Evolutionary conservation across 129 eudicot species (phyloP), one percentile per base, ranked within the genome.

Genomic region (Flaveria trinervia): DNA sequence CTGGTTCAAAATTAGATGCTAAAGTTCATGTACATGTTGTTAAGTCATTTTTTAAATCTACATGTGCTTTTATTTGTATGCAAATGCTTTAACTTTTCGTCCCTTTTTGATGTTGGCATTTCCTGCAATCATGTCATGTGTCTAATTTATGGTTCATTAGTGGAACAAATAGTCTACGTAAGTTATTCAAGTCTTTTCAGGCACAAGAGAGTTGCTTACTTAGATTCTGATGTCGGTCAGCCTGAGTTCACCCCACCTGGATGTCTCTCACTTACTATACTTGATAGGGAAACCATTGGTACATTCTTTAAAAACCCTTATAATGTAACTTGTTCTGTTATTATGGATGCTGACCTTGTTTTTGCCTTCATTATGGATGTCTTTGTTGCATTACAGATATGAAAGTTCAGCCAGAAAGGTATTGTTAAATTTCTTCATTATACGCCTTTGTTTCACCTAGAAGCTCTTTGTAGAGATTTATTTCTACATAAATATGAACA

Each of bases 211-310:
- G 96, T 94, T 51, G 99, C 97, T 75, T 94, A 84, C 71, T 77
- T 94, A 79, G 99, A 94, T 80, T 89, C 97, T n/a, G 99, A 94
- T 83, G 99, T 94, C 65, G 99, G 99, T 80, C 99, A 94, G 82
- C 83, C 99, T 7, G 96, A 94, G 76, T 94, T 94, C 75, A 91
- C 99, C 65, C 93, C 99, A 70, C 97, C 99, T 28, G 96, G 99
- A 49, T 90, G 93, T 71, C 84, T 94, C 36, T 89, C 99, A n/a
- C 92, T 94, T 22, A 87, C 93, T 68, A 67, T 91, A 33, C 79
- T 91, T 36, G 92, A 91, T 70, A 82, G 57, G 71, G 80, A 89
- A 80, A 89, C 88, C 65, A 79, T 86, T 54, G 92, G 99, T 94
- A 87, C 62, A 54, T 66, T 64, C 59, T 50, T 72, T 17, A 50